Evolutionary conservation across 139 green algal genomes (phyloP).

Genomic region (Klebsormidium nitens): DNA sequence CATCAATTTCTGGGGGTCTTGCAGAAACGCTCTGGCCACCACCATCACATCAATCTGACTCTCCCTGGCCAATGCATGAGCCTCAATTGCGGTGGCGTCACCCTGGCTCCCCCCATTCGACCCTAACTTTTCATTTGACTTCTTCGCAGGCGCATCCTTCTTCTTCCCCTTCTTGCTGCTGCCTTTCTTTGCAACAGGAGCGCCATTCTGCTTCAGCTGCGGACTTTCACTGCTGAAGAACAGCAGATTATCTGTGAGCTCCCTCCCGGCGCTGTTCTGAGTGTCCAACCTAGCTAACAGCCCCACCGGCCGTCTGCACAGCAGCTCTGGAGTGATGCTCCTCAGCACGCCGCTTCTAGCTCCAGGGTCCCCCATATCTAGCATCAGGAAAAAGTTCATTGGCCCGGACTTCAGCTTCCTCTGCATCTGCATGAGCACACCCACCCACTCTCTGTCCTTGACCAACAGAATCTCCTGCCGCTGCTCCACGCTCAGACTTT

Average conservation of each 20-base stretch:
- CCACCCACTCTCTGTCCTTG: not conserved
- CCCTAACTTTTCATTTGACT: too few species aligned
- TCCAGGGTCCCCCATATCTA: not conserved
- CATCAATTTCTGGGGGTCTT: constrained; percentile 9
- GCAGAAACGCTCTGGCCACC: constrained; percentile 3
- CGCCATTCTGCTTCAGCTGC: too few species aligned
- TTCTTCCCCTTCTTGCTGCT: too few species aligned
- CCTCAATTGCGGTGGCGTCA: too few species aligned
- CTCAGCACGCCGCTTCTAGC: too few species aligned
- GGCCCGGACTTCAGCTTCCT: not conserved
- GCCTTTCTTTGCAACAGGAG: too few species aligned
- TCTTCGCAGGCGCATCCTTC: too few species aligned
- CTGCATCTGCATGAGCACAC: not conserved
- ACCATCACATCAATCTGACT: too few species aligned
- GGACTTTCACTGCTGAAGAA: not conserved
- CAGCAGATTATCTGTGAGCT: not conserved
- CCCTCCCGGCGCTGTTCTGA: not conserved
- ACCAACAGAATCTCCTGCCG: constrained; percentile 1
- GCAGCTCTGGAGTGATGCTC: too few species aligned
- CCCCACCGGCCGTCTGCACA: not conserved
- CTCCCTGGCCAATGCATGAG: too few species aligned
- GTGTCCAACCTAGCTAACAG: not conserved
- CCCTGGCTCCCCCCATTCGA: too few species aligned
- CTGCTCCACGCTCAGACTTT: not conserved
- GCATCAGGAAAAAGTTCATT: constrained; percentile 7